These are phyloP conservation scores for Diaporthe batatas DNA, from an alignment of 2,329 filamentous ascomycete species.

Conservation along the genomic window DNA sequence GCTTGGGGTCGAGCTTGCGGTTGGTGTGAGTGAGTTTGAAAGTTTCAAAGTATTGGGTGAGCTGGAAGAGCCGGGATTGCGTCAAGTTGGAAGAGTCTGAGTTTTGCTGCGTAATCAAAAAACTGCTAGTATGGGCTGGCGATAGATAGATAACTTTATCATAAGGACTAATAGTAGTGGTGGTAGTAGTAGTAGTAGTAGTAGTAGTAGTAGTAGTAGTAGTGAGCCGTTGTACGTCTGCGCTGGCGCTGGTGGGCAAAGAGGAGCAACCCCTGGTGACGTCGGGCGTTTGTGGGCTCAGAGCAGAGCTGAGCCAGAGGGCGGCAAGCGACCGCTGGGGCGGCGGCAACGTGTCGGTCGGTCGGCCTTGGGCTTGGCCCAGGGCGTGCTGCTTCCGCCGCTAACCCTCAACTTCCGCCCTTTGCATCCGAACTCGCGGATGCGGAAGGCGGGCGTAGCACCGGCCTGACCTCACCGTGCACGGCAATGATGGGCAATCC, in stretches of 20 bases:
- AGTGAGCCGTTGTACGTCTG: not conserved
- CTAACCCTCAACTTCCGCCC: slow-evolving; percentile 37
- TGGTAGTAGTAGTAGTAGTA: no score
- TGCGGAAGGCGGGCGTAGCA: slow-evolving; percentile 36
- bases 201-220: no score
- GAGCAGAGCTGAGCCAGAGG: not conserved
- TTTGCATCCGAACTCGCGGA: slow-evolving; percentile 40
- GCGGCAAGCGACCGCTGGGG: not conserved
- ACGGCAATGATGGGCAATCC: slow-evolving; percentile 12
- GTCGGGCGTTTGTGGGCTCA: not conserved
- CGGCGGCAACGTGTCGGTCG: slow-evolving; percentile 9
- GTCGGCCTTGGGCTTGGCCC: not conserved
- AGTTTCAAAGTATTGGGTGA: not conserved
- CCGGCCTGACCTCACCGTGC: slow-evolving; percentile 20
- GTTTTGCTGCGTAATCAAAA: no score
- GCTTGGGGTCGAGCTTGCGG: not conserved
- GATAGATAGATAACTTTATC: slow-evolving; percentile 11
- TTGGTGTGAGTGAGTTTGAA: not conserved
- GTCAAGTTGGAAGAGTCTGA: not conserved
- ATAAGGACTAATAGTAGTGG: not conserved
- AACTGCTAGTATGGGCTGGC: no score
- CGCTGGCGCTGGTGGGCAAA: not conserved
- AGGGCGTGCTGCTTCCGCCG: slow-evolving; percentile 12
- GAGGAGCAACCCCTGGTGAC: not conserved
- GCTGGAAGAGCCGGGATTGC: no score